Evolutionary conservation across 163 green algal genomes (phyloP).

Genomic region (Scenedesmus sp.): DNA sequence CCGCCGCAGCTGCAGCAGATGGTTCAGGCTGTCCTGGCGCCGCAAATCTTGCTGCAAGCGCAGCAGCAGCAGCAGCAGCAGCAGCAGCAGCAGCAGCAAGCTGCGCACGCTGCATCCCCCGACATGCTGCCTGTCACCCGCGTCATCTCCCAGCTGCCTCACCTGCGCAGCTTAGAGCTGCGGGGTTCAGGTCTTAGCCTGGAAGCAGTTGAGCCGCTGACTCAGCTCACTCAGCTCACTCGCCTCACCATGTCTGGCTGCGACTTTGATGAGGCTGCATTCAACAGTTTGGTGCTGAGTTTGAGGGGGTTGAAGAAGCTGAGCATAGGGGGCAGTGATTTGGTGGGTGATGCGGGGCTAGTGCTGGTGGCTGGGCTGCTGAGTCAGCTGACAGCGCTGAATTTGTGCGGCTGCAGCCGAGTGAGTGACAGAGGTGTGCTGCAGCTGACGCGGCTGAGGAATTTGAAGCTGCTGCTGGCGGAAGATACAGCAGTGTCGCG

Average conservation of each 20-base stretch:
- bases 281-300: background rate
- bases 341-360: background rate
- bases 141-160: background rate
- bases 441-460: background rate
- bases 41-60: background rate
- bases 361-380: background rate
- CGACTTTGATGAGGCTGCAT: background rate
- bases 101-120: background rate
- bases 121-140: background rate
- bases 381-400: background rate
- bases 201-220: background rate
- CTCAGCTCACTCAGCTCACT: background rate
- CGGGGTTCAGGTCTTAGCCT: background rate
- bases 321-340: background rate
- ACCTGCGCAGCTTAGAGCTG: background rate
- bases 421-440: background rate
- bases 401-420: background rate
- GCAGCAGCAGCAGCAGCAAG: background rate
- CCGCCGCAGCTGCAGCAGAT: background rate
- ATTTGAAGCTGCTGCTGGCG: background rate
- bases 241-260: background rate
- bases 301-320: background rate
- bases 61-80: background rate
- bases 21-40: background rate
- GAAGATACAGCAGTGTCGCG: background rate